These are phyloP conservation scores for Aspergillus heteromorphus DNA, from an alignment of 495 filamentous ascomycete genomes.

Conservation along the genomic window DNA sequence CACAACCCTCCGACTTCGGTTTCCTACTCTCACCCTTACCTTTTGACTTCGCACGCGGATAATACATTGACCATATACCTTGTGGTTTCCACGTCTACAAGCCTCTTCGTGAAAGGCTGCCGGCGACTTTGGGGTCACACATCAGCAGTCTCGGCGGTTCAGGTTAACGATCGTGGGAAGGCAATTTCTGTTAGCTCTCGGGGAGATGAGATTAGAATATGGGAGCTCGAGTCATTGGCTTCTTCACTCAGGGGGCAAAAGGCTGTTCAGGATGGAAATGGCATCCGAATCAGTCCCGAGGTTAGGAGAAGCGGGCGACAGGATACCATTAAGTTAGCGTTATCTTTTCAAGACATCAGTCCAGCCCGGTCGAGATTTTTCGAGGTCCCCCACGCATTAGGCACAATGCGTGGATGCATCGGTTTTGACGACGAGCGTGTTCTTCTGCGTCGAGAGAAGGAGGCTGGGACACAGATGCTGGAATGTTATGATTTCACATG, in stretches of 20 bases:
- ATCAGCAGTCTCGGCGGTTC: slow-evolving; percentile 78
- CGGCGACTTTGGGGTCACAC: slow-evolving; percentile 91
- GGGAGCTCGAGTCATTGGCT: slow-evolving; percentile 82
- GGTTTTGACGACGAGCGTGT: slow-evolving; percentile 95
- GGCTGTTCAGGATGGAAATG: slow-evolving; percentile 39
- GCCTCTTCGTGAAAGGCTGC: slow-evolving; percentile 66
- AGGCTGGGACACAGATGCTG: slow-evolving; percentile 61
- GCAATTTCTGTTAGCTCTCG: slow-evolving; percentile 79
- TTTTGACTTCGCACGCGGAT: slow-evolving; percentile 81
- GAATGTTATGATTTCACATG: slow-evolving; percentile 91
- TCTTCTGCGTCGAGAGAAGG: slow-evolving; percentile 71
- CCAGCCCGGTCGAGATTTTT: background rate
- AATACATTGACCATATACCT: slow-evolving; percentile 89
- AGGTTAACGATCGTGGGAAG: slow-evolving; percentile 82
- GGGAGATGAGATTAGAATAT: slow-evolving; percentile 85
- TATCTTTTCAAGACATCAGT: slow-evolving; percentile 2
- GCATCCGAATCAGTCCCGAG: slow-evolving; percentile 50
- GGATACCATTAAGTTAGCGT: slow-evolving; percentile 11
- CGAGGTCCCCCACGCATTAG: slow-evolving; percentile 2
- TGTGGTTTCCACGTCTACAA: slow-evolving; percentile 64
- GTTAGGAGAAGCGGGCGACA: slow-evolving; percentile 14
- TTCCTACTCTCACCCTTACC: slow-evolving; percentile 86
- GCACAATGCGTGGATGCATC: slow-evolving; percentile 56
- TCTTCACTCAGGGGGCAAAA: slow-evolving; percentile 38
- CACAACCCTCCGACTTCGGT: slow-evolving; percentile 60